phyloP scores from a whole-genome alignment of 2,329 filamentous ascomycete genomes.

The Trichoderma sp. region DNA sequence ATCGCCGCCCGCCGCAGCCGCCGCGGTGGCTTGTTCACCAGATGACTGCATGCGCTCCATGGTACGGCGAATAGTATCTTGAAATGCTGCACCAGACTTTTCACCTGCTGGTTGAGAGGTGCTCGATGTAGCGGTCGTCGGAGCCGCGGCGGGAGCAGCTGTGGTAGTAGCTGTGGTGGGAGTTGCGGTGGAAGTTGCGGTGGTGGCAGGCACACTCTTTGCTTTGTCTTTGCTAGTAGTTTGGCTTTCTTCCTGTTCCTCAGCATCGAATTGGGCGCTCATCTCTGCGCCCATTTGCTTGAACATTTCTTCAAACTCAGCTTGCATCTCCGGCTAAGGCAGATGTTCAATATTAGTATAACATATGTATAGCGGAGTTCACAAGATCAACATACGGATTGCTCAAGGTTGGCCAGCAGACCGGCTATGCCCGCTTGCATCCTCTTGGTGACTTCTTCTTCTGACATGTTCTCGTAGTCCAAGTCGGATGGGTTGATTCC shows the following conservation, averaged over 20 bases:
- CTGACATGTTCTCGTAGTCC: constrained; percentile 53
- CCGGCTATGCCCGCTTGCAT: constrained; percentile 89
- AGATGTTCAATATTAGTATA: not conserved
- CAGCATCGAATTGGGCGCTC: constrained; percentile 50
- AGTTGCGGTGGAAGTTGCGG: not conserved
- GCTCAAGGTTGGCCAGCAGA: constrained; percentile 71
- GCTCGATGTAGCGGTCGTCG: constrained; percentile 29
- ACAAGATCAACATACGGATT: constrained; percentile 47
- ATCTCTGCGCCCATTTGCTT: constrained; percentile 68
- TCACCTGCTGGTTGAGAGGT: constrained; percentile 31
- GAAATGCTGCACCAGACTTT: constrained; percentile 61
- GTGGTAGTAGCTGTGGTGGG: not conserved
- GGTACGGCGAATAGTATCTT: constrained; percentile 87
- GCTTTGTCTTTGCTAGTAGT: not conserved
- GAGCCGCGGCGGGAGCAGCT: constrained; percentile 32
- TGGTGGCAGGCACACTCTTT: not conserved
- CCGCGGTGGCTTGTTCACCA: constrained; percentile 80
- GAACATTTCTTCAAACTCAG: constrained; percentile 76
- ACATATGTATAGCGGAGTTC: not conserved
- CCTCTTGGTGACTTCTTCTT: constrained; percentile 80
- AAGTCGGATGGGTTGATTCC: constrained; percentile 58
- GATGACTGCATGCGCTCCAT: constrained; percentile 96
- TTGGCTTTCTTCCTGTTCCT: constrained; percentile 8
- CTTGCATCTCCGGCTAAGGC: constrained; percentile 67
- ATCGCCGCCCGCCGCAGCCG: constrained; percentile 64